Base-by-base conservation (phyloP, 2,329 filamentous ascomycete genomes). In the Dactylellina cionopaga region DNA sequence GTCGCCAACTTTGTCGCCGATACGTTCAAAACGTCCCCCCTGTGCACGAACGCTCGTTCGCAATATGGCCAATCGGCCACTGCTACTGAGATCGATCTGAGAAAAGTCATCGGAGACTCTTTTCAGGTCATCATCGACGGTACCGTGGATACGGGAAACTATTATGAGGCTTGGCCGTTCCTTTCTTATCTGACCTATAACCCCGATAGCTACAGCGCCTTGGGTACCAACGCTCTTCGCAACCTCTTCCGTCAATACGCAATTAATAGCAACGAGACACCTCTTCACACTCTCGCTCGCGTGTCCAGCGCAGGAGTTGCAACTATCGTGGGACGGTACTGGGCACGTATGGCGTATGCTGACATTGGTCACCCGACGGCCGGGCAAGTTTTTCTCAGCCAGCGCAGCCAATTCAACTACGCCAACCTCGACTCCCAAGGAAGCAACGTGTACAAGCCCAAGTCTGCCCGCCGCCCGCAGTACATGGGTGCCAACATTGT, bases 151-250 rank as follows among this genome's bases (percentile, higher is more conserved):
- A 77, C 79, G 1, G 83, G 81, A 10, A 85, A 85, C 77, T 83
- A 85, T 76, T 85, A 85, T 77, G 79, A 85, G 70, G 82, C 83
- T 0, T 85, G 83, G 83, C 84, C 84, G 0, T 84, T 85, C 72
- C 76, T 85, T 29, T 77, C 81, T 0, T 85, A 84, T 76, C 77
- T 85, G 55, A 81, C 82, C 37, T 81, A 82, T 74, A 85, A 85
- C 76, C 83, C 80, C 0, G 83, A 85, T 75, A 76, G 80, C 22
- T 82, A 81, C 59, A 73, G 76, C 31, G 82, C 80, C 27, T 75
- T 84, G 1, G 83, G 83, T 9, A 78, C 78, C 44, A 80, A 80
- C 11, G 80, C 81, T 31, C 77, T 85, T 31, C 80, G 79, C 19
- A 80, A 83, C 41, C 76, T 85, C 17, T 82, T 83, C 76, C 74